Conservation (phyloP, 2,329 filamentous ascomycete species). For the Dactylonectria macrodidyma region DNA sequence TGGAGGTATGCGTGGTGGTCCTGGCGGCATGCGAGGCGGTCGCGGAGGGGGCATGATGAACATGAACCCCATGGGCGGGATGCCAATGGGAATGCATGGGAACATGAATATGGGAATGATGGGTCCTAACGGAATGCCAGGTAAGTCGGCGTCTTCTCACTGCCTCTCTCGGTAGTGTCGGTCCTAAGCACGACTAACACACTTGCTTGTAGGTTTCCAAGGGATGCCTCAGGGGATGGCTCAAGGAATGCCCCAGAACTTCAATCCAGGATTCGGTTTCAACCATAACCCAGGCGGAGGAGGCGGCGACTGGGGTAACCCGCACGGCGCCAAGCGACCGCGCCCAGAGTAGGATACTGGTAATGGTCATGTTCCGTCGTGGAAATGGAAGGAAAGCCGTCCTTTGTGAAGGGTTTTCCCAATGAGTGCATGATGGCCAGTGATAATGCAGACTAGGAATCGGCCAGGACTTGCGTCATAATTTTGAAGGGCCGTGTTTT, state of each 20-base stretch:
- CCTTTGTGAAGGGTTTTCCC: not conserved
- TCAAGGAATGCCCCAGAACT: slow-evolving; percentile 77
- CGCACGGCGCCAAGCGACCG: slow-evolving; percentile 84
- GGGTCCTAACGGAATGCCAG: slow-evolving; percentile 62
- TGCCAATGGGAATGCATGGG: slow-evolving; percentile 71
- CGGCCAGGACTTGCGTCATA: not conserved
- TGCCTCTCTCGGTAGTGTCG: not conserved
- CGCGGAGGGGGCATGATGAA: slow-evolving; percentile 68
- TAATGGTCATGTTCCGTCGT: slow-evolving; percentile 1
- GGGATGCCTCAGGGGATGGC: slow-evolving; percentile 67
- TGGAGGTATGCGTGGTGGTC: slow-evolving; percentile 62
- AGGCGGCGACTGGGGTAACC: slow-evolving; percentile 79
- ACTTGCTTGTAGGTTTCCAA: slow-evolving; percentile 69
- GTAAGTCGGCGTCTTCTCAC: slow-evolving; percentile 44
- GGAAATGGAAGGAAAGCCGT: slow-evolving; percentile 9
- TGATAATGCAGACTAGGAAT: not conserved
- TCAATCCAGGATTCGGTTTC: slow-evolving; percentile 81
- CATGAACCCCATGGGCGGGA: slow-evolving; percentile 63
- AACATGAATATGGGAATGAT: slow-evolving; percentile 71
- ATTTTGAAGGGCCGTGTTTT: slow-evolving; percentile 16
- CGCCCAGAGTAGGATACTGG: slow-evolving; percentile 72
- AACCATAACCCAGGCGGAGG: slow-evolving; percentile 62
- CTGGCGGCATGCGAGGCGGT: slow-evolving; percentile 63
- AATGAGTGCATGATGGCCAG: not conserved
- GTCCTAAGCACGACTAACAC: slow-evolving; percentile 39